Base-by-base conservation (phyloP, 1,139 yeast species). In the Magnusiomyces tetraspermus region DNA sequence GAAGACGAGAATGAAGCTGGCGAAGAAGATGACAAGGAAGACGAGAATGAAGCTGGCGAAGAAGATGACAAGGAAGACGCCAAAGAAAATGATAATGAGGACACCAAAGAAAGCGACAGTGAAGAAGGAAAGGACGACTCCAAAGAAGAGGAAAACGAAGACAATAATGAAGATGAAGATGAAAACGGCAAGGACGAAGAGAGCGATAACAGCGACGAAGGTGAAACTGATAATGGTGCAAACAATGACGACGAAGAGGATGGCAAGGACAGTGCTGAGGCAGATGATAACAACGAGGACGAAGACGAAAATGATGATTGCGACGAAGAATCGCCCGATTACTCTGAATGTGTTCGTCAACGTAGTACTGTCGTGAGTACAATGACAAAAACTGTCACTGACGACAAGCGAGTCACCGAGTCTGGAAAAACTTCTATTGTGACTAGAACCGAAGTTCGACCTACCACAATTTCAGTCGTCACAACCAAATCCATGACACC, bases 11-110 rank as follows among this genome's bases (percentile, higher is more conserved):
- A 41, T 13, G 50, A 41, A 23, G 2, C 8, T 28, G 33, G n/a
- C 8, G 50, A 48, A n/a, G 46, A 30, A 17, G 45, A 26, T 17
- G 37, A 40, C 17, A 31, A 48, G 26, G 50, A 19, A 2, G 31
- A 13, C 5, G 2, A 36, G 2, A 44, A 47, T 24, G 50, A 47
- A 13, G 19, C 3, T 17, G 31, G 17, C 19, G 43, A 22, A 3
- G 44, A 48, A 15, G 45, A 28, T 17, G 45, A 48, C 37, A 24
- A 38, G 5, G n/a, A 23, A 33, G 46, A 41, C 30, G 38, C 23
- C n/a, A n/a, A 28, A 10, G 43, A 8, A 38, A 17, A 4, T 19
- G 15, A 17, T 3, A 22, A 19, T 17, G 38, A 36, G 17, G 38
- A 36, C 3, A 19, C 15, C 3, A 19, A 10, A 3, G 11, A 11